phyloP scores from a whole-genome alignment of 495 filamentous ascomycete species.

The Annulohypoxylon moriforme region DNA sequence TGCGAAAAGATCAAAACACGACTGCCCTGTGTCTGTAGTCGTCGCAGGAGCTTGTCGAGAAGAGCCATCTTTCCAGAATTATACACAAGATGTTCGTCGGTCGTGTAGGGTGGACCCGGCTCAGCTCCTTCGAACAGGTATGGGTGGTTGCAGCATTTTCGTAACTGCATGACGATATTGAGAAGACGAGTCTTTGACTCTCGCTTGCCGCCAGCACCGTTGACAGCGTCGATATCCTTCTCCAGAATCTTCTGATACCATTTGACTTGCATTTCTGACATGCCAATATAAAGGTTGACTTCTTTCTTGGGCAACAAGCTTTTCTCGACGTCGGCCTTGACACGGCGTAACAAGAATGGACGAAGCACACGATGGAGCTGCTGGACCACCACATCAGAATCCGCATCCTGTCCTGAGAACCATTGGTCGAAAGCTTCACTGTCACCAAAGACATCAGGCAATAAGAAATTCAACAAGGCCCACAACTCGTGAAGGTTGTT shows the following conservation, averaged over 20 bases:
- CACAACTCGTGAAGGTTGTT: conserved; percentile 99
- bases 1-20: conserved; percentile 98
- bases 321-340: conserved; percentile 99
- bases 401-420: conserved; percentile 89
- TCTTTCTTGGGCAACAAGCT: conserved; percentile 98
- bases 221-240: conserved; percentile 99
- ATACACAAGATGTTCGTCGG: conserved; percentile 92
- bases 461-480: conserved; percentile 95
- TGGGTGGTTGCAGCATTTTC: conserved; percentile 99
- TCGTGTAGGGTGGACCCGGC: conserved; percentile 96
- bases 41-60: conserved; percentile 88
- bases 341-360: conserved; percentile 93
- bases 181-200: conserved; percentile 99
- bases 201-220: conserved; percentile 93
- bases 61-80: conserved; percentile 99
- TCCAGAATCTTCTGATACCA: conserved; percentile 99
- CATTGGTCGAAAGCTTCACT: conserved; percentile 98
- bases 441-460: conserved; percentile 98
- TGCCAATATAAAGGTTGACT: conserved; percentile 95
- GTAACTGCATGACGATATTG: conserved; percentile 99
- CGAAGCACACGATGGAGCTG: conserved; percentile 94
- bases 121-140: conserved; percentile 99
- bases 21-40: conserved; percentile 86
- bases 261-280: conserved; percentile 99
- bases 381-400: conserved; percentile 96